Base-by-base conservation (phyloP, 2,329 filamentous ascomycete genomes). In the Byssothecium circinans region DNA sequence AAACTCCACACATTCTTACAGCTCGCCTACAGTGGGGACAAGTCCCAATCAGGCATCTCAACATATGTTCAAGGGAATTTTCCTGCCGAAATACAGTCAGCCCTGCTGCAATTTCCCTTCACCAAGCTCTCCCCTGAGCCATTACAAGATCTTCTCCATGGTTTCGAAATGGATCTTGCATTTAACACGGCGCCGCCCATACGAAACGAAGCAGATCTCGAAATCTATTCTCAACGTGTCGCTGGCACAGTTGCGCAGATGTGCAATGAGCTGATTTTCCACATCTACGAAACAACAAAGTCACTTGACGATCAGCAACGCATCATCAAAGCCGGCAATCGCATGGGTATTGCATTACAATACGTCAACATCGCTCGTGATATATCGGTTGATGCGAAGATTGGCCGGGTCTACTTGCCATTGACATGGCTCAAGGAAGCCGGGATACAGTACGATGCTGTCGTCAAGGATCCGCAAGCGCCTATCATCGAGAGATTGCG, bases 291-390 rank as follows among this genome's bases (percentile, higher is more conserved):
- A 27, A 73, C 39, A 52, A 66, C 50, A 22, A 54, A 67, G 22
- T 54, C 65, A 4, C 3, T 46, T 23, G 48, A 66, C 35, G 69
- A 75, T 34, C 57, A 63, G 44, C 62, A 73, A 12, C 61, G 71
- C 2, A 74, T 88, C 5, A 72, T 85, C 12, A 61, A 72, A 14
- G 80, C 84, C 0, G 85, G 85, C 1, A 75, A 77, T 17, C 74
- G 77, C 22, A 89, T 89, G 86, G 87, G 87, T 0, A 78, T 86
- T 27, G 86, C 87, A 1, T 72, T 90, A n/a, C 87, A 91, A 60
- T 89, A 86, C 57, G 81, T 88, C 58, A 91, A 90, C 60, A 89
- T 91, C 51, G 84, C 86, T 2, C 82, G 87, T 18, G 87, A 91
- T 59, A 83, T 90, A n/a, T 68, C 73, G 3, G 81, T 83, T 2